phyloP scores from a whole-genome alignment of 2,329 filamentous ascomycete genomes.

The Diplodia seriata region DNA sequence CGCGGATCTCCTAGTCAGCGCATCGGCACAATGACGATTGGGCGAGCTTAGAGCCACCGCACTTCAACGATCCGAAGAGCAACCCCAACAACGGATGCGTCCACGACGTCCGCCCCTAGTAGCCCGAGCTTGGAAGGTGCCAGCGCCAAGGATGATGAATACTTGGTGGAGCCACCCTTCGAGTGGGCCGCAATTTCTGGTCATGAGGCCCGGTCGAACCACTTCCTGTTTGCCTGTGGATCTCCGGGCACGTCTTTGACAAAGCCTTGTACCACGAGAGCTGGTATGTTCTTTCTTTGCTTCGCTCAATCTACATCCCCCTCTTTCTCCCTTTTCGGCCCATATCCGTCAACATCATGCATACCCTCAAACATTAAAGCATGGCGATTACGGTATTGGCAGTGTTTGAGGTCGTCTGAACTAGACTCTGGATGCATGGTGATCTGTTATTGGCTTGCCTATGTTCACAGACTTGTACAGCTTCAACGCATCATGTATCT shows the following conservation, averaged over 20 bases:
- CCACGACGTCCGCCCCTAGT: neutral
- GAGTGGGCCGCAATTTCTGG: neutral
- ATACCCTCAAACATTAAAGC: neutral
- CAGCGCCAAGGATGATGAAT: neutral
- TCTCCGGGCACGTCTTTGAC: neutral
- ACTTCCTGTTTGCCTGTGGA: neutral
- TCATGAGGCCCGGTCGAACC: slow-evolving; percentile 11
- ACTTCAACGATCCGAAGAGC: neutral
- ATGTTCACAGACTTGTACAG: too few species aligned
- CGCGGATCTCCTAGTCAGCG: neutral
- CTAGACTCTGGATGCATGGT: neutral
- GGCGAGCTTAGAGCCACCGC: slow-evolving; percentile 17
- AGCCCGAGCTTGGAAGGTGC: neutral
- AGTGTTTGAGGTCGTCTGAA: neutral
- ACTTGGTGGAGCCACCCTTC: neutral
- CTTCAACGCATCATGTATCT: too few species aligned
- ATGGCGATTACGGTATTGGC: neutral
- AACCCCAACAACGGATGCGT: neutral
- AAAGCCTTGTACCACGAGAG: too few species aligned
- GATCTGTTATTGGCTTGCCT: too few species aligned
- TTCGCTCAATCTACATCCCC: neutral
- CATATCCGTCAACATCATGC: neutral
- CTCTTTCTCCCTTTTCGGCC: neutral
- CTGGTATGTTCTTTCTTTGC: neutral
- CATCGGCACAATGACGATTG: slow-evolving; percentile 29